Evolutionary conservation across 2,329 filamentous ascomycete species (phyloP), one percentile per base, ranked within the genome.

Genomic region (Zelopaecilomyces penicillatus): DNA sequence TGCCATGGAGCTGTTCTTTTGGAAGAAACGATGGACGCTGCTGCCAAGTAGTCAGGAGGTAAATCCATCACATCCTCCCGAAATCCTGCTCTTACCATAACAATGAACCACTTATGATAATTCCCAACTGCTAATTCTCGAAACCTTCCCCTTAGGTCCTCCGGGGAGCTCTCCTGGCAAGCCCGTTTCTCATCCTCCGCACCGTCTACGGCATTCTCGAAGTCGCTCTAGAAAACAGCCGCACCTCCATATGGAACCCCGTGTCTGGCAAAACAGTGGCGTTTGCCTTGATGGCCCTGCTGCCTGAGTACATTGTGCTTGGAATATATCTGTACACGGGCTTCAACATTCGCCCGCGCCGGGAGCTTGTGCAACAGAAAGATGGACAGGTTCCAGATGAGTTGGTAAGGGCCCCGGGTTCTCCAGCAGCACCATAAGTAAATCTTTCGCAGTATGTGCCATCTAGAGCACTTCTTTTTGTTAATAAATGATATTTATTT

Each of bases 141-240:
- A 11, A 9, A 12, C 11, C 37, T 9, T 30, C 9, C n/a, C 6
- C 10, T 8, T n/a, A 53, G 51, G 36, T 53, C 34, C 42, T 57
- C 7, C 34, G 35, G 6, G 53, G 42, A 32, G 32, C 46, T 5
- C 50, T 57, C n/a, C 34, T 53, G 11, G 49, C 53, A 6, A 46
- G 43, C n/a, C 52, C 54, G 3, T 51, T 54, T 33, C 50, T 57
- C 42, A 47, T 50, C 33, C 41, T 54, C 11, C 49, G 55, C 28
- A 54, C 47, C 11, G 28, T 51, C 30, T 55, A 52, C 39, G 54
- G 55, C 10, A 46, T 57, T 19, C 37, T 57, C 9, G 48, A 56
- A 41, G 49, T 50, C 26, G 45, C 38, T 6, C 42, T 44, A 4
- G 30, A 50, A 39, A 30, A 43, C 11, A 26, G 28, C 28, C 4